phyloP scores from a whole-genome alignment of 805 yeast genomes.

The Starmerella apis region DNA sequence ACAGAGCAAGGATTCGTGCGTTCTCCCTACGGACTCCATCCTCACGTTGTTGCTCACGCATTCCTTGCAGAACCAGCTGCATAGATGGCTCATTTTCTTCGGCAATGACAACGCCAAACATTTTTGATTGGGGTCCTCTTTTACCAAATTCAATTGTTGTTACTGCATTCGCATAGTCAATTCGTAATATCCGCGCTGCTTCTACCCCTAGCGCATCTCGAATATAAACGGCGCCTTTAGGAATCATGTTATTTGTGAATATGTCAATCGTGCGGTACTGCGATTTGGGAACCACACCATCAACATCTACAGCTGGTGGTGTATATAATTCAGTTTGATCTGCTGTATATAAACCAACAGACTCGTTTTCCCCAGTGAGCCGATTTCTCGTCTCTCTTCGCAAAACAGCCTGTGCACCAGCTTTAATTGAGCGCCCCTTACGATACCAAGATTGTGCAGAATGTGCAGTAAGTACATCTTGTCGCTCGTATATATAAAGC shows the following conservation, averaged over 20 bases:
- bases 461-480: conserved; percentile 50
- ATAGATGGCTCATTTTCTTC: conserved; percentile 52
- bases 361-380: conserved; percentile 21
- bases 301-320: conserved; percentile 49
- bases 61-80: conserved; percentile 39
- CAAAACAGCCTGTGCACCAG: conserved; percentile 56
- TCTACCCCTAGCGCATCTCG: conserved; percentile 42
- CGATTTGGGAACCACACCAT: conserved; percentile 65
- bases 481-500: conserved; percentile 45
- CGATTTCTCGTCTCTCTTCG: conserved; percentile 29
- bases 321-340: conserved; percentile 63
- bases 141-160: conserved; percentile 66
- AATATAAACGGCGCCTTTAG: conserved; percentile 61
- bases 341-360: conserved; percentile 50
- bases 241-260: conserved; percentile 70
- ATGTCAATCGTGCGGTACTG: conserved; percentile 77
- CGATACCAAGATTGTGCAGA: conserved; percentile 83
- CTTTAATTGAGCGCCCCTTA: conserved; percentile 61
- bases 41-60: conserved; percentile 41
- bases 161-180: conserved; percentile 82
- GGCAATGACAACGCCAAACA: conserved; percentile 70
- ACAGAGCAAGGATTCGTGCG: conserved; percentile 31
- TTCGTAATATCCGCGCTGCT: conserved; percentile 60
- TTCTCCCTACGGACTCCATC: conserved; percentile 36
- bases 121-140: conserved; percentile 41